Evolutionary conservation across 1,284 basidiomycete species (phyloP).

Genomic region (Ceratobasidium sp.): DNA sequence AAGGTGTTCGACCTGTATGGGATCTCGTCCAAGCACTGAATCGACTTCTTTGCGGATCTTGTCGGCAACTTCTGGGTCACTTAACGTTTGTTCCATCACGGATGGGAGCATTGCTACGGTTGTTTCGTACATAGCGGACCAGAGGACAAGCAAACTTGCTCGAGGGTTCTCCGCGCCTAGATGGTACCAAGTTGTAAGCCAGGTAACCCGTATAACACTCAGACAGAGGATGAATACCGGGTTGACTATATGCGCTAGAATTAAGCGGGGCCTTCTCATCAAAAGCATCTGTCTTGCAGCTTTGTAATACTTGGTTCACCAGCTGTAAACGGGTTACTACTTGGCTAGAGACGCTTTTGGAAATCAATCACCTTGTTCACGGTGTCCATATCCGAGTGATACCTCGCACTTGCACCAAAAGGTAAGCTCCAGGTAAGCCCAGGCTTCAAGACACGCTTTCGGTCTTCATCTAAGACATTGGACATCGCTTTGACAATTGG

Average conservation of each 20-base stretch:
- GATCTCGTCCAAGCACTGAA: constrained; percentile 50
- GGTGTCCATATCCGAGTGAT: constrained; percentile 44
- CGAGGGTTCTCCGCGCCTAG: too few relatives aligned
- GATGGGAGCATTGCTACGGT: constrained; percentile 51
- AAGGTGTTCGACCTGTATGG: constrained; percentile 49
- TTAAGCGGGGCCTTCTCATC: constrained; percentile 53
- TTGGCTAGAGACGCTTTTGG: constrained; percentile 21
- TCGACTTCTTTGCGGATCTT: constrained; percentile 55
- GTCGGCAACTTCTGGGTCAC: constrained; percentile 50
- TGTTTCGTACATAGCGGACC: constrained; percentile 55
- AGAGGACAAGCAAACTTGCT: constrained; percentile 53
- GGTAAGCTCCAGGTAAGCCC: constrained; percentile 43
- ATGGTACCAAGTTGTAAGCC: too few relatives aligned
- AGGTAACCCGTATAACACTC: too few relatives aligned
- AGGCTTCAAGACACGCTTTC: constrained; percentile 44
- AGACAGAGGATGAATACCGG: constrained; percentile 43
- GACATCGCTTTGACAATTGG: constrained; percentile 53
- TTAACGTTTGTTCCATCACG: constrained; percentile 52
- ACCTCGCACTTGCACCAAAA: constrained; percentile 40
- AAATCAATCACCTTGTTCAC: constrained; percentile 48
- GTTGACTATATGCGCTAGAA: constrained; percentile 54
- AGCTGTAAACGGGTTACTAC: constrained; percentile 48
- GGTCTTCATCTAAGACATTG: constrained; percentile 46
- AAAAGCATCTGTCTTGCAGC: constrained; percentile 35
- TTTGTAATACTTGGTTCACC: constrained; percentile 13